These are phyloP conservation scores for Hibiscus trionum DNA, from an alignment of 345 rosid species.

Conservation along the genomic window DNA sequence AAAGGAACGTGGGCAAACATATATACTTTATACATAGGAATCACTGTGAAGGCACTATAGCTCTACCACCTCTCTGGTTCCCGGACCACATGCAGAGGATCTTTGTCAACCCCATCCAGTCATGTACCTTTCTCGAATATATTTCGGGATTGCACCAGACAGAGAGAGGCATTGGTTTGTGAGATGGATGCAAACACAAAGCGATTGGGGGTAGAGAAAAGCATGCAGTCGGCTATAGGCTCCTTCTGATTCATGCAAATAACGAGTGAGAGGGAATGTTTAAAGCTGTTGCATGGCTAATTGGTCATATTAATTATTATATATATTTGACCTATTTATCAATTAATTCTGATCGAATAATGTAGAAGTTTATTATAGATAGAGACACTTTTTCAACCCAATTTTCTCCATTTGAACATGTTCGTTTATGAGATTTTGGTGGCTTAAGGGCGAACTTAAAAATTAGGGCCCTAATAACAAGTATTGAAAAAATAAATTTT, in stretches of 20 bases:
- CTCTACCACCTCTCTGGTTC: slow-evolving; percentile 6
- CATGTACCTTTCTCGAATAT: slow-evolving; percentile 40
- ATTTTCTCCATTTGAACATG: too few relatives aligned
- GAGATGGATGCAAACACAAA: slow-evolving; percentile 6
- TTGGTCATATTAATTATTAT: too few relatives aligned
- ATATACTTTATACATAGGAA: not conserved
- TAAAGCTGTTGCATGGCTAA: slow-evolving; percentile 18
- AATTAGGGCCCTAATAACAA: too few relatives aligned
- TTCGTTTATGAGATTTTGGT: too few relatives aligned
- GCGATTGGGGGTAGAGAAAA: not conserved
- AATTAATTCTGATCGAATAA: too few relatives aligned
- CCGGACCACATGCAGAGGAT: slow-evolving; percentile 24
- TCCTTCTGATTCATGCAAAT: not conserved
- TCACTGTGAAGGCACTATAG: slow-evolving; percentile 10
- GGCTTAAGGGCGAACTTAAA: too few relatives aligned
- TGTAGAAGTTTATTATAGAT: too few relatives aligned
- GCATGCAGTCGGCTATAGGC: slow-evolving; percentile 2
- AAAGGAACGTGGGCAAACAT: not conserved
- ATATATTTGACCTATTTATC: too few relatives aligned
- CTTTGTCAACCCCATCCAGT: slow-evolving; percentile 28
- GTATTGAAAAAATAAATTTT: too few relatives aligned
- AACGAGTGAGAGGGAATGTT: slow-evolving; percentile 11
- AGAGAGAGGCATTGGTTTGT: not conserved
- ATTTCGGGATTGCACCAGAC: slow-evolving; percentile 36
- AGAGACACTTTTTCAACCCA: too few relatives aligned